A percentile compares a stretch with the other conserved stretches of the same genome.
Evolutionary conservation across 305 asterid species (phyloP).

Genomic region (Lippia alba): DNA sequence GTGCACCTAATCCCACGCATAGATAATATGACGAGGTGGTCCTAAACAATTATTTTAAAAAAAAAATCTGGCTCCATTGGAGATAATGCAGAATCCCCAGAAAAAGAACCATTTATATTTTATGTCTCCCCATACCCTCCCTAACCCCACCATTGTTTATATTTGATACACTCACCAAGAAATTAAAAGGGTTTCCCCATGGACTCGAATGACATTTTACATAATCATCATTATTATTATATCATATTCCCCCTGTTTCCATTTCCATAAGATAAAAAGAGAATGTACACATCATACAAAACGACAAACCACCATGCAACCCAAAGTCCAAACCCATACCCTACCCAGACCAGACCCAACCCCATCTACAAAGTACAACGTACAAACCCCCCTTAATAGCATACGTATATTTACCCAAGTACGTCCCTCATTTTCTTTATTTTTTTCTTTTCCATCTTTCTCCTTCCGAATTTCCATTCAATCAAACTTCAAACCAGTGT

Average conservation of each 20-base stretch:
- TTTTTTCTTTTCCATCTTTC: background rate
- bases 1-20: too few relatives aligned
- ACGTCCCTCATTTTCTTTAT: slow-evolving; percentile 25
- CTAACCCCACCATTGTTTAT: background rate
- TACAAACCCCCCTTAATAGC: slow-evolving; percentile 5
- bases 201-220: too few relatives aligned
- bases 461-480: too few relatives aligned
- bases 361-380: background rate
- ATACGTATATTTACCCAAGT: slow-evolving; percentile 41
- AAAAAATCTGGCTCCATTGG: too few relatives aligned
- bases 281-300: slow-evolving; percentile 55
- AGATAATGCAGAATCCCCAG: background rate
- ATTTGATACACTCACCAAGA: background rate
- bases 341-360: too few relatives aligned
- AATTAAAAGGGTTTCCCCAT: too few relatives aligned
- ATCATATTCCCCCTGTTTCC: background rate
- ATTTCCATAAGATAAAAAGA: slow-evolving; percentile 7
- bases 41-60: background rate
- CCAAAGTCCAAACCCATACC: background rate
- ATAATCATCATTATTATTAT: slow-evolving; percentile 14
- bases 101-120: background rate
- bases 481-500: slow-evolving; percentile 57
- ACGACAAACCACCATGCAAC: slow-evolving; percentile 35
- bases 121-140: background rate
- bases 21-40: background rate